A percentile compares a stretch with the other conserved stretches of the same genome.
phyloP scores from a whole-genome alignment of 2,329 filamentous ascomycete species.

The Chaetomium globosum region DNA sequence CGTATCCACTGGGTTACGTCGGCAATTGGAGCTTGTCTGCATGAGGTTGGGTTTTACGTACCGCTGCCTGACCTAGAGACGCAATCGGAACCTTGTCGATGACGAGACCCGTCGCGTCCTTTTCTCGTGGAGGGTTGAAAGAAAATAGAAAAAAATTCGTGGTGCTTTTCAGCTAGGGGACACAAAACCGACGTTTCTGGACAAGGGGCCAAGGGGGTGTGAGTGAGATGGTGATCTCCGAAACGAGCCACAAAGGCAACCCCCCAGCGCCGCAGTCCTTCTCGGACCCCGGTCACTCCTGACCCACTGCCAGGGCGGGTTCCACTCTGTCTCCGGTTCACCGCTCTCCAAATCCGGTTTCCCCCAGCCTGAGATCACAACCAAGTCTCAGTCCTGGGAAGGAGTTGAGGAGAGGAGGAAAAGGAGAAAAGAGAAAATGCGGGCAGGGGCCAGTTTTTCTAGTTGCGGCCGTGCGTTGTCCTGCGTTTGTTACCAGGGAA shows the following conservation, averaged over 20 bases:
- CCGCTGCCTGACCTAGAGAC: conserved; percentile 24
- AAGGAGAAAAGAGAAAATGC: conserved; percentile 9
- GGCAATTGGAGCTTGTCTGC: conserved; percentile 4
- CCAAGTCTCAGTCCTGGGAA: conserved; percentile 14
- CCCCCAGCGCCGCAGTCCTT: conserved; percentile 21
- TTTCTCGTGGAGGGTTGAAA: neutral
- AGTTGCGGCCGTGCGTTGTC: conserved; percentile 15
- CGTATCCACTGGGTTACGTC: conserved; percentile 20
- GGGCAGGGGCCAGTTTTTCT: conserved; percentile 29
- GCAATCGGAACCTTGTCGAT: conserved; percentile 24
- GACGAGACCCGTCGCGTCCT: conserved; percentile 21
- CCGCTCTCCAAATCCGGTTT: conserved; percentile 25
- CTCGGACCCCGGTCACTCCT: conserved; percentile 21
- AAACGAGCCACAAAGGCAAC: conserved; percentile 25
- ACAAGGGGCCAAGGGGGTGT: conserved; percentile 15
- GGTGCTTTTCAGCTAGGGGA: conserved; percentile 14
- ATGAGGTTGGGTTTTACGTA: conserved; percentile 22
- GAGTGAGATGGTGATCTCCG: conserved; percentile 25
- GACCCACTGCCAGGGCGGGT: conserved; percentile 3
- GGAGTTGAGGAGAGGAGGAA: conserved; percentile 3
- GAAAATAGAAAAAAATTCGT: neutral
- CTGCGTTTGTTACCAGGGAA: conserved; percentile 17
- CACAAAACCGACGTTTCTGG: conserved; percentile 17
- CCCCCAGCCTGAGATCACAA: conserved; percentile 22
- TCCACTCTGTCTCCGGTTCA: conserved; percentile 20